Base-by-base conservation (phyloP, 208 protist species). In the Trichomonas tenax region DNA sequence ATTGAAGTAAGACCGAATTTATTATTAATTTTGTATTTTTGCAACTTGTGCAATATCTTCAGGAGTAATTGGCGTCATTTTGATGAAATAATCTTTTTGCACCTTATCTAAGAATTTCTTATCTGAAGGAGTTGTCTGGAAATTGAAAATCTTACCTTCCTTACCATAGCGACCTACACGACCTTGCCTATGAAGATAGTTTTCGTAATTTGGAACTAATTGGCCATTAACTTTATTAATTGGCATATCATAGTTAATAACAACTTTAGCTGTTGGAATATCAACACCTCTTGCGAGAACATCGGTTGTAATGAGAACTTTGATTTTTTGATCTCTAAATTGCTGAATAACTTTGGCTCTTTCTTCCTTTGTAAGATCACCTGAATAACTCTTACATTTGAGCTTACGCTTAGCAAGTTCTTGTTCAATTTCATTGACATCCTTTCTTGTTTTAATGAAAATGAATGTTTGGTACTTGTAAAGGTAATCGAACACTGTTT, bases 261-360 rank as follows among this genome's bases (percentile, higher is more conserved):
- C 99, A 17, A 99, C 98, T 9, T 98, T 98, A 17, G 99, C 98
- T 96, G 98, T 98, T 97, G 99, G 98, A 40, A 99, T 98, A 97
- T 99, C 98, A 96, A 98, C 98, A 96, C 98, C 98, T 95, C 97
- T 96, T n/a, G 96, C 96, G 36, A 97, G 96, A 48, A 97, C 97
- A 97, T 99, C 99, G 96, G 99, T 99, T 51, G 99, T 99, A 97
- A 99, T 99, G 96, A 99, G 98, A 46, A 99, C 99, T 97, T 99
- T 98, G 95, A 98, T 98, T 31, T 86, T 97, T 97, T 99, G 99
- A 89, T 97, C 97, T 97, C 99, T 98, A 99, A 99, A 99, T 96
- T 98, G 98, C 95, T 98, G 97, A 98, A 99, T 99, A 97, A 99
- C 99, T 81, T 98, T 97, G 96, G 99, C 98, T 97, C 99, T 98